Base-by-base conservation (phyloP, 2,329 filamentous ascomycete species). In the Fusarium sp. region DNA sequence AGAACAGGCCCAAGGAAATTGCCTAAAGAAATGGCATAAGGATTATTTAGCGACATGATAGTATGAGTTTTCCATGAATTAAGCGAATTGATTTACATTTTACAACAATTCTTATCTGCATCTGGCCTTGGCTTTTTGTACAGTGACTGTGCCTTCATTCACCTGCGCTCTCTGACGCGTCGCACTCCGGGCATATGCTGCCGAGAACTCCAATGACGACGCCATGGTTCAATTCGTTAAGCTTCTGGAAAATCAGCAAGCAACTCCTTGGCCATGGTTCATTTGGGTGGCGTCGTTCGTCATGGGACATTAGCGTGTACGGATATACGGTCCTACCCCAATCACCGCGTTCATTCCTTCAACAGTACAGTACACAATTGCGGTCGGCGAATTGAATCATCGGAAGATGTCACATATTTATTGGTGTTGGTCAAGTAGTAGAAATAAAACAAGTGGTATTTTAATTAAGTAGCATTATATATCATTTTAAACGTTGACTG, bases 1-100 rank as follows among this genome's bases (percentile, higher is more conserved):
- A 63, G 11, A 56, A 63, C 58, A 63, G 16, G 25, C 27, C 56
- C 5, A 61, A 27, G 41, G 59, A 62, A 11, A 41, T 54, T 34
- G 59, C 41, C 16, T 62, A 25, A 34, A 61, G 12, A 14, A 41
- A 61, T 27, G 11, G 6, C 16, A 6, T 9, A 10, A 43, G 7
- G 7, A 25, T 16, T 16, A 20, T 40, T 37, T 37, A 37, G 6
- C 10, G 23, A 20, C n/a, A 41, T 27, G 13, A 20, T 13, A 28
- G 34, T 42, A 53, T 28, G 23, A 53, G 14, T 28, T 53, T 51
- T 14, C 21, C 7, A 42, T 42, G 49, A 27, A 27, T 53, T 53
- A 12, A 53, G 34, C 49, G 49, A 42, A 53, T 21, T 42, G 23
- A 42, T 42, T 53, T 42, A 27, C 18, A 21, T 42, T 18, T 28